phyloP scores from a whole-genome alignment of 179 eudicot genomes.

The Heliamphora pulchella region DNA sequence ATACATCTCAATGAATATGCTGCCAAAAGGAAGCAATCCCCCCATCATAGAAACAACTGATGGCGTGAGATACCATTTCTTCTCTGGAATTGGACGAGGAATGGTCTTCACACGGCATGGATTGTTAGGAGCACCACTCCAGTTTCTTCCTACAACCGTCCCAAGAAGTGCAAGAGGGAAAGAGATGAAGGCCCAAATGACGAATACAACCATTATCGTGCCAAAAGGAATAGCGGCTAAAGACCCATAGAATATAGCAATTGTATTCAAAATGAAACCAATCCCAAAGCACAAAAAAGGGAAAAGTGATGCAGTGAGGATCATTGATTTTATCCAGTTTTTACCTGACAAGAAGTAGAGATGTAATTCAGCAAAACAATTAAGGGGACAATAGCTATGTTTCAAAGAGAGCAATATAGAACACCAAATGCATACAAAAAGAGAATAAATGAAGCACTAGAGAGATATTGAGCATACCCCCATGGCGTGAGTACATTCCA shows the following conservation, averaged over 20 bases:
- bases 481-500: constrained; percentile 86
- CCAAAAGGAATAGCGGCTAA: constrained; percentile 94
- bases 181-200: constrained; percentile 92
- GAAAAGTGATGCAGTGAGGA: constrained; percentile 82
- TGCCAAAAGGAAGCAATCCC: constrained; percentile 84
- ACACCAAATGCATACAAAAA: background rate
- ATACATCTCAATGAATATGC: constrained; percentile 91
- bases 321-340: constrained; percentile 82
- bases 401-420: background rate
- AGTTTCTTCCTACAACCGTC: constrained; percentile 83
- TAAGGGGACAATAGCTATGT: background rate
- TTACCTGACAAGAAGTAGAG: constrained; percentile 48
- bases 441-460: background rate
- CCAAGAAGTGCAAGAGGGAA: constrained; percentile 94
- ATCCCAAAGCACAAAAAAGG: constrained; percentile 91
- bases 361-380: background rate
- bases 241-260: constrained; percentile 87
- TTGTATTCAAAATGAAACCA: constrained; percentile 72
- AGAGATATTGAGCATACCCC: constrained; percentile 46
- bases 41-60: constrained; percentile 80
- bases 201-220: constrained; percentile 75
- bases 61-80: constrained; percentile 93
- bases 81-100: constrained; percentile 92
- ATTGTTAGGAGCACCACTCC: constrained; percentile 85
- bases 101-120: constrained; percentile 98